A percentile compares a stretch with the other conserved stretches of the same genome.
Conservation (phyloP, 2,329 filamentous ascomycete genomes). For the Neofusicoccum parvum region DNA sequence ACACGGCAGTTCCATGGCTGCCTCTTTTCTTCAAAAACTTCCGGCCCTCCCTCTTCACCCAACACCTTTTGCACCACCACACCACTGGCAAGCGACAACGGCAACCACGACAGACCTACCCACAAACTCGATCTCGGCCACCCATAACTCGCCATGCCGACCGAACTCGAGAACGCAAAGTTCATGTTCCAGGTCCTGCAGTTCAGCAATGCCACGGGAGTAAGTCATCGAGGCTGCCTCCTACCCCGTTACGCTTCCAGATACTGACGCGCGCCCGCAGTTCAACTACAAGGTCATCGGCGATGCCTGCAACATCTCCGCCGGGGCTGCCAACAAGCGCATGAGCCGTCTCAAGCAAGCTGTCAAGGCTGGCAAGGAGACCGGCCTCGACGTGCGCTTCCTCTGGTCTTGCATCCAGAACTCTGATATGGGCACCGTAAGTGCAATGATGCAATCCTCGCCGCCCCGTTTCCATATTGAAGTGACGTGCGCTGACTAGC, state of each 20-base stretch:
- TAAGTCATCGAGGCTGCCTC: background rate
- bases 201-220: background rate
- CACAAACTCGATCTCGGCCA: background rate
- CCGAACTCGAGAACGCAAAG: slow-evolving; percentile 8
- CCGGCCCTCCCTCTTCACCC: background rate
- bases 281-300: slow-evolving; percentile 13
- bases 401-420: slow-evolving; percentile 6
- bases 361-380: slow-evolving; percentile 28
- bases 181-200: slow-evolving; percentile 7
- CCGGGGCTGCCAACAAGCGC: slow-evolving; percentile 36
- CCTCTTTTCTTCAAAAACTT: background rate
- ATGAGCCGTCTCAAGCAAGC: slow-evolving; percentile 36
- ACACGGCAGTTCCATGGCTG: too few relatives aligned
- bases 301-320: slow-evolving; percentile 12
- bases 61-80: background rate
- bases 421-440: slow-evolving; percentile 3
- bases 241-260: background rate
- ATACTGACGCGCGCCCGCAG: background rate
- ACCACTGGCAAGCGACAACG: background rate
- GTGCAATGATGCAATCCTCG: background rate
- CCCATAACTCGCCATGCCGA: background rate
- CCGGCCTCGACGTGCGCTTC: slow-evolving; percentile 1
- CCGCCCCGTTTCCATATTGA: background rate
- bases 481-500: background rate
- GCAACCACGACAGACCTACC: background rate